Evolutionary conservation across 1,139 yeast species (phyloP), one percentile per base, ranked within the genome.

Genomic region (Candida sojae): DNA sequence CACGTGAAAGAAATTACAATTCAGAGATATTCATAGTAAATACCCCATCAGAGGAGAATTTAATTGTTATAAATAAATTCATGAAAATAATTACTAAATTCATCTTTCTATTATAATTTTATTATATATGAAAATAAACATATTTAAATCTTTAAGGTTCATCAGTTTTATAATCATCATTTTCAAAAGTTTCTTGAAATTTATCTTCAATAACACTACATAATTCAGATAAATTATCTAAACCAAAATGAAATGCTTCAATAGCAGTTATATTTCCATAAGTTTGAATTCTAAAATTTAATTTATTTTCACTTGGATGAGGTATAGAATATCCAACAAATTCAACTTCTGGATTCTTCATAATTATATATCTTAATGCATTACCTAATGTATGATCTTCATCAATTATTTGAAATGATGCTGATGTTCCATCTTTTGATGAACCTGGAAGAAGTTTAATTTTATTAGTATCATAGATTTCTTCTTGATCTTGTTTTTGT

Each of bases 311-410:
- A 33, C 97, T 89, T 29, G 99, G 99, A 70, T 93, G 99, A n/a
- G 99, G 99, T 54, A 93, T 95, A 44, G 97, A 89, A 71, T 93
- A 93, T 50, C 99, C 99, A 64, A 98, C 93, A 67, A 95, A 93
- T 63, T 93, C 99, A 32, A 93, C 98, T 57, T 91, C 96, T 36
- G 97, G 97, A 70, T 93, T 93, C 71, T 92, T 92, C 97, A 93
- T 91, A 59, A 93, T 90, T 62, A 93, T 83, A 67, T 91, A 92
- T 65, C 97, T 84, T 51, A 93, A 79, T 5, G 98, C 88, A 64
- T 93, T 93, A 26, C 98, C 99, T 49, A 93, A 71, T 1, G 99
- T 93, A 66, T 93, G 99, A 68, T 93, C 98, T 67, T 93, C 99
- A 57, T 91, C 95, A 32, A 81, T 66, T 53, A 93, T 85, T 70